These are phyloP conservation scores for Didymella sp. DNA, from an alignment of 2,329 filamentous ascomycete genomes.

Conservation along the genomic window DNA sequence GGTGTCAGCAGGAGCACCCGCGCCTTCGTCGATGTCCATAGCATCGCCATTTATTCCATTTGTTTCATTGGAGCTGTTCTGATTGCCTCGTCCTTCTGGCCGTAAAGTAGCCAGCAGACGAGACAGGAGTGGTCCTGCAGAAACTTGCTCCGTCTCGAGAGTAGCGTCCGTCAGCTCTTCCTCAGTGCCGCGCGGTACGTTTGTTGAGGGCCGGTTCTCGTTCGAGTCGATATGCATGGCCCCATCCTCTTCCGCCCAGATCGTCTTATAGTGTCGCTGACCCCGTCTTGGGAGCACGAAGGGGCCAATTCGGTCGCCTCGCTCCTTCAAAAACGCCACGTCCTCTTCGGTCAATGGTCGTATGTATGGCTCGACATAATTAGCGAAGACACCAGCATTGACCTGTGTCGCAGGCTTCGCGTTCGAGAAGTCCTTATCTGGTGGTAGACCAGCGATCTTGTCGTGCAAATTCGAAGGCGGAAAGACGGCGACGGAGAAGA, in stretches of 20 bases:
- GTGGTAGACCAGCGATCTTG: slow-evolving; percentile 85
- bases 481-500: slow-evolving; percentile 86
- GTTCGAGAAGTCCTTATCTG: slow-evolving; percentile 94
- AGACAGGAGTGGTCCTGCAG: slow-evolving; percentile 83
- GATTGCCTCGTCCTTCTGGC: slow-evolving; percentile 71
- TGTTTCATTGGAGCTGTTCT: slow-evolving; percentile 60
- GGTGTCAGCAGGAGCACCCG: slow-evolving; percentile 39
- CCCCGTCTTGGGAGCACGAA: slow-evolving; percentile 88
- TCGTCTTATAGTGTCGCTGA: slow-evolving; percentile 82
- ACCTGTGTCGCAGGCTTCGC: slow-evolving; percentile 95
- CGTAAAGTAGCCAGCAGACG: slow-evolving; percentile 82
- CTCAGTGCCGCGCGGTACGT: slow-evolving; percentile 83
- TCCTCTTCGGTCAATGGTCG: slow-evolving; percentile 91
- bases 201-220: slow-evolving; percentile 73
- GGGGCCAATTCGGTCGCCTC: slow-evolving; percentile 79
- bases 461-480: slow-evolving; percentile 81
- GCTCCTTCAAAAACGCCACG: slow-evolving; percentile 87
- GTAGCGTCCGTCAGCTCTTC: slow-evolving; percentile 86
- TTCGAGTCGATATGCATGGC: slow-evolving; percentile 74
- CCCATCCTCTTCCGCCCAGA: slow-evolving; percentile 95
- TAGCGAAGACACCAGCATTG: slow-evolving; percentile 89
- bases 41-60: slow-evolving; percentile 61
- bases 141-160: slow-evolving; percentile 88
- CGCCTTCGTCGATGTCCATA: slow-evolving; percentile 56
- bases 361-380: slow-evolving; percentile 91